These are phyloP conservation scores for Rhododendron kiyosumense DNA, from an alignment of 148 eudicot genomes.

Conservation along the genomic window DNA sequence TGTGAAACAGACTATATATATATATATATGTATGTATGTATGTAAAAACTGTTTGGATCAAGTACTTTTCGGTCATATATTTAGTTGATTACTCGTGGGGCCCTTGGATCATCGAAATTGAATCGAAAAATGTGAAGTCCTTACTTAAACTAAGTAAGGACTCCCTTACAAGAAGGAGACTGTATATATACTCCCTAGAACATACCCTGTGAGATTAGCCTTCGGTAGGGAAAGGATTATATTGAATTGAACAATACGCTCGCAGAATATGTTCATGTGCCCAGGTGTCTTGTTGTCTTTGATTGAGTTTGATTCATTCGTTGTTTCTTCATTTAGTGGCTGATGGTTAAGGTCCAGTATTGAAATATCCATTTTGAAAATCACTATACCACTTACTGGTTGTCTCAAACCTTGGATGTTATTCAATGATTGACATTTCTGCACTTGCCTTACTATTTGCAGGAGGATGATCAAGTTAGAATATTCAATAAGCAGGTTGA, in stretches of 20 bases:
- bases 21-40: too few relatives aligned
- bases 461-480: conserved; percentile 85
- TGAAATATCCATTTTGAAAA: not conserved
- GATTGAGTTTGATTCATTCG: not conserved
- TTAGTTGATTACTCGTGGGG: too few relatives aligned
- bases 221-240: not conserved
- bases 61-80: too few relatives aligned
- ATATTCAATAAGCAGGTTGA: conserved; percentile 91
- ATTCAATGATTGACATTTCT: conserved; percentile 4
- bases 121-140: too few relatives aligned
- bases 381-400: not conserved
- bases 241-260: not conserved
- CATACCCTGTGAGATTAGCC: not conserved
- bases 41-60: too few relatives aligned
- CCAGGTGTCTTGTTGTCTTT: not conserved
- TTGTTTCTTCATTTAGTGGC: not conserved
- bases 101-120: too few relatives aligned
- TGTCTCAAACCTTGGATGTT: not conserved
- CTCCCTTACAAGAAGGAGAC: too few relatives aligned
- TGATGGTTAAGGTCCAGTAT: not conserved
- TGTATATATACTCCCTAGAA: too few relatives aligned
- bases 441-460: conserved; percentile 17
- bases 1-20: too few relatives aligned
- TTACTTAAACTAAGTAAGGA: too few relatives aligned
- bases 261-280: not conserved